These are phyloP conservation scores for Blumeria hordei DNA, from an alignment of 2,329 filamentous ascomycete genomes.

Conservation along the genomic window DNA sequence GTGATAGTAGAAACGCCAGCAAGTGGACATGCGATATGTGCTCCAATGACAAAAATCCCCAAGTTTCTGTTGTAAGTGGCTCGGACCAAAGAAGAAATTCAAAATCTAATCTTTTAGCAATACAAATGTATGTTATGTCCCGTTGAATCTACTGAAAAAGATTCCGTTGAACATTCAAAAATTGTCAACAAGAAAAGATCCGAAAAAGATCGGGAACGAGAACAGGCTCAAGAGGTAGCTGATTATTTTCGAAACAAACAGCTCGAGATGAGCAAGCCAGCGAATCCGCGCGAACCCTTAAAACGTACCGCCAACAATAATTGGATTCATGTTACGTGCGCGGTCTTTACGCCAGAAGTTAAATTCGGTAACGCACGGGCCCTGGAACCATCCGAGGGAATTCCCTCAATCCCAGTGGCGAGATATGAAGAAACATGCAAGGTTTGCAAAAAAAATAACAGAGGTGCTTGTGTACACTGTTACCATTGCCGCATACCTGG, in stretches of 20 bases:
- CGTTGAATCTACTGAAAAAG: constrained; percentile 54
- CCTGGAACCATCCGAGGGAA: constrained; percentile 70
- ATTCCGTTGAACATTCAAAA: constrained; percentile 66
- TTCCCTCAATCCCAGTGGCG: constrained; percentile 52
- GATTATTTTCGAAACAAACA: constrained; percentile 70
- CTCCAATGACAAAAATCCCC: constrained; percentile 73
- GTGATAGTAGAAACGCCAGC: constrained; percentile 35
- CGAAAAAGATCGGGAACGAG: constrained; percentile 74
- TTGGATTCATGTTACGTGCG: constrained; percentile 91
- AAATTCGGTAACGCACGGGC: constrained; percentile 72
- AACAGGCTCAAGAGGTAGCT: constrained; percentile 53
- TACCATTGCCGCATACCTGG: constrained; percentile 38
- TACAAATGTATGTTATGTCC: constrained; percentile 90
- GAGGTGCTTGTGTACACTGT: constrained; percentile 65
- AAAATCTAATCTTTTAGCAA: constrained; percentile 23
- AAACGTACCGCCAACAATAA: constrained; percentile 93
- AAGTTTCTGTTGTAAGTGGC: constrained; percentile 60
- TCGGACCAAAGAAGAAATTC: neutral
- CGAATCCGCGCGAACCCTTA: constrained; percentile 66
- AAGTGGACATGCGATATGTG: constrained; percentile 98
- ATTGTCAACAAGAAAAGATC: constrained; percentile 67
- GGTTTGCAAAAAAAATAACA: constrained; percentile 43
- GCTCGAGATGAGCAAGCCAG: constrained; percentile 58
- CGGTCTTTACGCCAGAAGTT: constrained; percentile 75
- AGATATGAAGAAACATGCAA: constrained; percentile 63